Base-by-base conservation (phyloP, 768 basidiomycete genomes). In the Cystofilobasidium macerans region DNA sequence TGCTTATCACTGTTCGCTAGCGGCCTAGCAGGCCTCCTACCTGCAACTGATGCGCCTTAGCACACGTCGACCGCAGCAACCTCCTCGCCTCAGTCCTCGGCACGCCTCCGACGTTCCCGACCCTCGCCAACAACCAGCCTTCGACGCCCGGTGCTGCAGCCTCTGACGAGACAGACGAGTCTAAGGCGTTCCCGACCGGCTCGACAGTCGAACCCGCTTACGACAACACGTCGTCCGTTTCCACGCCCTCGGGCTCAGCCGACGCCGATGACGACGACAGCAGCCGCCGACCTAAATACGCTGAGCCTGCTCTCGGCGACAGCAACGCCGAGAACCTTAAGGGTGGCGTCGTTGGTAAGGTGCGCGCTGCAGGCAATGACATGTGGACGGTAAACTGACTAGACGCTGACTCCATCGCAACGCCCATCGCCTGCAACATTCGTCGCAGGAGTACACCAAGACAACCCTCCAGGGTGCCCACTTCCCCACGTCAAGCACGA, bases 201-300 rank as follows among this genome's bases (percentile, higher is more conserved):
- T 2, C 51, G 28, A 8, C 30, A 11, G 51, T 32, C 51, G 14
- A 4, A 26, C 30, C 51, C 13, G 11, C 7, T 7, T 47, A 47
- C 51, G 51, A 54, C 51, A 54, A 54, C 30, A 54, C 51, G 18
- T 54, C 51, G 2, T 54, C 51, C 28, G 45, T 47, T n/a, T 5
- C 8, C 20, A 20, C 43, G 6, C 43, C 43, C 16, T 20, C 42
- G 42, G 4, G 16, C 42, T 8, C 38, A 40, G 42, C 42, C n/a
- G n/a, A n/a, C n/a, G n/a, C n/a, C n/a, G n/a, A n/a, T n/a, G n/a
- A n/a, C n/a, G n/a, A n/a, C n/a, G n/a, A n/a, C 38, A 16, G 38
- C 38, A 40, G 38, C 38, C 9, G 38, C 38, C 16, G 9, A 40
- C 9, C 38, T 8, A 16, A 8, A 3, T 24, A n/a, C 16, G 45